These are phyloP conservation scores for Pontederia crassipes DNA, from an alignment of 176 grass and related monocot species.

Conservation along the genomic window DNA sequence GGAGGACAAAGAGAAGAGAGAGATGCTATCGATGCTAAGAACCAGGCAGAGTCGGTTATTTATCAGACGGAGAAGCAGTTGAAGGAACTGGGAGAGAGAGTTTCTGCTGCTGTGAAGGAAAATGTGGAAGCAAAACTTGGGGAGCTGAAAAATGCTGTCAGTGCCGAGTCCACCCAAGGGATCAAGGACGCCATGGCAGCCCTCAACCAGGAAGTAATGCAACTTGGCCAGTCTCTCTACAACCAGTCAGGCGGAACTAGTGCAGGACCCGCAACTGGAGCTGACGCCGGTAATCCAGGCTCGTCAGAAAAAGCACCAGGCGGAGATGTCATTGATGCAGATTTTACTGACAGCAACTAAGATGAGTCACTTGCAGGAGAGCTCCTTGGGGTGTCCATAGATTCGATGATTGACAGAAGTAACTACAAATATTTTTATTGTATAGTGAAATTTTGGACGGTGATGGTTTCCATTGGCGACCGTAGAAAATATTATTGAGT, in stretches of 20 bases:
- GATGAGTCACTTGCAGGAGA: background rate
- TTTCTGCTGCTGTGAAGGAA: conserved; percentile 41
- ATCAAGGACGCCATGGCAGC: conserved; percentile 47
- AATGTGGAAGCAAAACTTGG: conserved; percentile 45
- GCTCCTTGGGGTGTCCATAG: too few relatives aligned
- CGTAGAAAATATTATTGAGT: too few relatives aligned
- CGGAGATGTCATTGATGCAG: conserved; percentile 55
- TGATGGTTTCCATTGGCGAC: too few relatives aligned
- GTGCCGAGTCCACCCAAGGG: conserved; percentile 31
- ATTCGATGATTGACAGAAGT: too few relatives aligned
- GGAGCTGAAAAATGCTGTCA: conserved; percentile 42
- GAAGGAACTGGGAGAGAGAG: conserved; percentile 69
- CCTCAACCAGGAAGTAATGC: conserved; percentile 75
- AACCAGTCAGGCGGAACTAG: conserved; percentile 36
- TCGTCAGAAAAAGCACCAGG: conserved; percentile 31
- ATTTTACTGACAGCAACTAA: conserved; percentile 64
- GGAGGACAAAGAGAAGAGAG: conserved; percentile 73
- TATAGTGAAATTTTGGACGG: too few relatives aligned
- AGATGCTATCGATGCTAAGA: conserved; percentile 59
- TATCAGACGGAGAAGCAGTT: conserved; percentile 77
- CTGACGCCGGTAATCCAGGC: conserved; percentile 25
- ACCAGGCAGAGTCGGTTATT: conserved; percentile 62
- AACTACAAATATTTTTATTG: too few relatives aligned
- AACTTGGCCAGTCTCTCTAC: conserved; percentile 57
- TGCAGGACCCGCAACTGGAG: conserved; percentile 30